Evolutionary conservation across 2,329 filamentous ascomycete species (phyloP), one percentile per base, ranked within the genome.

Genomic region (Verticillium isaacii): DNA sequence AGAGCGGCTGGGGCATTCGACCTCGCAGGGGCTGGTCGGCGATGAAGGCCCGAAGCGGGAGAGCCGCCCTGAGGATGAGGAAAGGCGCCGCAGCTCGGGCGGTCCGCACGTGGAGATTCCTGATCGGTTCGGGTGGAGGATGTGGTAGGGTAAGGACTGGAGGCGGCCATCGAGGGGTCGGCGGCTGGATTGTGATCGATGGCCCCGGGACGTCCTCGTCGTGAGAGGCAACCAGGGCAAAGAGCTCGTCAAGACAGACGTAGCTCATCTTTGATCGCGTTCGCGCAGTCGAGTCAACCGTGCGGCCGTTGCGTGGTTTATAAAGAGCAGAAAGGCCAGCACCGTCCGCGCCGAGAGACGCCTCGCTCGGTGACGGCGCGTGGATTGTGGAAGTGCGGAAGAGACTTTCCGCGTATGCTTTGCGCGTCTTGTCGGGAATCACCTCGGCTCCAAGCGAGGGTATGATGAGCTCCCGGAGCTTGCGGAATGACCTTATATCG

Each of bases 21-120:
- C 95, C 93, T 15, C 95, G 84, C 23, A 99, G 80, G 1, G 94
- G 93, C 71, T 97, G 94, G 73, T 99, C 95, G 4, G 93, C 91
- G 56, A 96, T 88, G 71, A 96, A 98, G 1, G 89, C 82, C 61
- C 92, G 88, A n/a, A 98, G 77, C 0, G 91, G 88, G 17, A 97
- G 80, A 0, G 91, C 92, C 14, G 90, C 87, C 2, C 95, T 88
- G 2, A 97, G 79, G 55, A 98, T 89, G 2, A 98, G 82, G 69
- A 92, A 94, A 0, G 92, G 92, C 0, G 91, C 89, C 0, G 89
- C 86, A 3, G 89, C 89, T 70, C 87, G 84, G 0, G 94, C 90
- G 17, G 98, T 85, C 14, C 86, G 81, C 50, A 85, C 74, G 62
- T 81, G 79, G 12, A 80, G 73, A 19, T 62, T 62, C 34, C 54